Evolutionary conservation across 768 basidiomycete genomes (phyloP).

Genomic region (Pulveroboletus sp.): DNA sequence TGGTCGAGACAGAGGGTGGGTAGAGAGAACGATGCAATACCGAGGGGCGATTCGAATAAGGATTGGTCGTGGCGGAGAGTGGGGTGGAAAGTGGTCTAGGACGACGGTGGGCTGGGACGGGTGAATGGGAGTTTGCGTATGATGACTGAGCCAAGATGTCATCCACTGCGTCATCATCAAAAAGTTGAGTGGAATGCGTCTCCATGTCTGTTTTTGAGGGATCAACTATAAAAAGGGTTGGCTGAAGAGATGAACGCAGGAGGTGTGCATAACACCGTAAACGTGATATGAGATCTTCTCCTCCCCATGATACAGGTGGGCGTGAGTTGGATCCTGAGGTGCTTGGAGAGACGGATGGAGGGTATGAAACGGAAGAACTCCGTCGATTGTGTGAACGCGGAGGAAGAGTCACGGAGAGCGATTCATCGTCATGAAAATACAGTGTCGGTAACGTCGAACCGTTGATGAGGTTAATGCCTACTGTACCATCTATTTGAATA

Average conservation of each 20-base stretch:
- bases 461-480: constrained; percentile 85
- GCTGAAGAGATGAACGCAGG: constrained; percentile 81
- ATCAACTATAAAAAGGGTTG: constrained; percentile 86
- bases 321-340: constrained; percentile 40
- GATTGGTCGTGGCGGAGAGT: constrained; percentile 37
- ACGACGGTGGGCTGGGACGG: constrained; percentile 79
- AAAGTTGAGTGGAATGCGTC: constrained; percentile 80
- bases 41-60: constrained; percentile 67
- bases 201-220: constrained; percentile 93
- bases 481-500: constrained; percentile 65
- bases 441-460: constrained; percentile 85
- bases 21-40: constrained; percentile 76
- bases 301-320: constrained; percentile 69
- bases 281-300: constrained; percentile 79
- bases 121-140: constrained; percentile 73
- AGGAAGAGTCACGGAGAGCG: constrained; percentile 64
- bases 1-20: constrained; percentile 49
- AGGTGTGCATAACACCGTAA: constrained; percentile 77
- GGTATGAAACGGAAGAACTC: constrained; percentile 53
- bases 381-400: constrained; percentile 35
- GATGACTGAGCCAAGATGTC: constrained; percentile 82
- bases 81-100: constrained; percentile 60
- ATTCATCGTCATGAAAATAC: constrained; percentile 97
- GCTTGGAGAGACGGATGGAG: constrained; percentile 55
- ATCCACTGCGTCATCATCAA: constrained; percentile 84